Evolutionary conservation across 306 rosid species (phyloP).

Genomic region (Cucurbita pepo): DNA sequence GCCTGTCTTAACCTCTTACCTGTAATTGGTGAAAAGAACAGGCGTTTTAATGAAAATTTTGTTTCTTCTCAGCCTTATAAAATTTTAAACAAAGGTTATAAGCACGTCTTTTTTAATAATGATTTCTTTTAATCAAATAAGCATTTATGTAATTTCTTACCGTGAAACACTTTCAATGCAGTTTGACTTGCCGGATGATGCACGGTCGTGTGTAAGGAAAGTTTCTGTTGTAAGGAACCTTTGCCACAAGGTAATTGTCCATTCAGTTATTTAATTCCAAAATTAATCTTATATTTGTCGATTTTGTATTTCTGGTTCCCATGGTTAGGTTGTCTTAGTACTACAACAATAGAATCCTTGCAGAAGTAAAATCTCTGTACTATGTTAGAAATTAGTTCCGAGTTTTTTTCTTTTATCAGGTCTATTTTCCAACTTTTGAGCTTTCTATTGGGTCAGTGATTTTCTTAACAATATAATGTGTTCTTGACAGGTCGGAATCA

Average conservation of each 20-base stretch:
- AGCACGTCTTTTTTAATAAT: background rate
- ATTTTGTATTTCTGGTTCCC: background rate
- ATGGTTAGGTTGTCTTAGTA: background rate
- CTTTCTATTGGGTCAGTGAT: background rate
- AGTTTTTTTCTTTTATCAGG: background rate
- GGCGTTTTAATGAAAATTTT: background rate
- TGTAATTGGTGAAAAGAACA: background rate
- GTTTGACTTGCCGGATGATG: slow-evolving; percentile 78
- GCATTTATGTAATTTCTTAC: background rate
- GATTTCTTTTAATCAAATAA: background rate
- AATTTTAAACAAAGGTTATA: background rate
- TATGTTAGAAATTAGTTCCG: background rate
- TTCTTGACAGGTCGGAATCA: slow-evolving; percentile 59
- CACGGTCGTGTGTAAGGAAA: slow-evolving; percentile 48
- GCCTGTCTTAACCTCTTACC: background rate
- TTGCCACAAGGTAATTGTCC: slow-evolving; percentile 57
- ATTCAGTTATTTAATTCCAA: background rate
- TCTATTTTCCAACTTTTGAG: background rate
- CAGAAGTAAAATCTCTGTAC: background rate
- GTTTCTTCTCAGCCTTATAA: background rate
- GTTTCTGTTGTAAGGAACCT: slow-evolving; percentile 80
- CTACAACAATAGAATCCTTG: background rate
- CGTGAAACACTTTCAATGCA: slow-evolving; percentile 13
- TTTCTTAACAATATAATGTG: background rate
- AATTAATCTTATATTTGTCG: background rate